A percentile compares a stretch with the other conserved stretches of the same genome.
Conservation (phyloP, 345 rosid genomes). For the Populus simonii region DNA sequence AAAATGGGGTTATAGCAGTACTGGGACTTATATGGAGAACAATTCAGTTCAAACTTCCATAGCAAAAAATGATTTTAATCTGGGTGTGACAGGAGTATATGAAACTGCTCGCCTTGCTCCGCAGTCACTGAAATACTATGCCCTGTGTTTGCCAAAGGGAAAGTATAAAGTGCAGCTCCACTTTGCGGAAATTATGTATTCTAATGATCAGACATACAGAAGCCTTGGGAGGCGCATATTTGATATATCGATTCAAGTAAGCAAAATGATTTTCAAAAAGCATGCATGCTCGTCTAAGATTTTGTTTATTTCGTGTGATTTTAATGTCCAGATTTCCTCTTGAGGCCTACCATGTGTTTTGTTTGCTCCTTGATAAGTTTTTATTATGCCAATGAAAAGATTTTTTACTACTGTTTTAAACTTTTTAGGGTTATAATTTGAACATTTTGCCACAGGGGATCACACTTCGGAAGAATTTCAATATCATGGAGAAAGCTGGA, state of each 20-base stretch:
- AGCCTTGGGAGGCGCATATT: constrained; percentile 73
- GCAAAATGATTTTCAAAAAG: constrained; percentile 7
- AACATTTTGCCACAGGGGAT: constrained; percentile 44
- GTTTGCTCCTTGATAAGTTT: background rate
- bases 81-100: constrained; percentile 40
- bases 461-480: constrained; percentile 45
- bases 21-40: constrained; percentile 45
- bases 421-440: too few relatives aligned
- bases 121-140: constrained; percentile 73
- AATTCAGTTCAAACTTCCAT: background rate
- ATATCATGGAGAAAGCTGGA: constrained; percentile 68
- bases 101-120: constrained; percentile 67
- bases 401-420: too few relatives aligned
- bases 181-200: constrained; percentile 81
- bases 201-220: constrained; percentile 41
- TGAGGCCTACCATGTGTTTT: background rate
- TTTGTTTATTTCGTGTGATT: background rate
- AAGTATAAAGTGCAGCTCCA: constrained; percentile 65
- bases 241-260: constrained; percentile 76
- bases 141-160: constrained; percentile 55
- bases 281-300: background rate
- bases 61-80: constrained; percentile 28
- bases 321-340: background rate
- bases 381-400: too few relatives aligned
- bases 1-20: constrained; percentile 74